phyloP scores from a whole-genome alignment of 345 rosid species.

The Arabis hirsuta region DNA sequence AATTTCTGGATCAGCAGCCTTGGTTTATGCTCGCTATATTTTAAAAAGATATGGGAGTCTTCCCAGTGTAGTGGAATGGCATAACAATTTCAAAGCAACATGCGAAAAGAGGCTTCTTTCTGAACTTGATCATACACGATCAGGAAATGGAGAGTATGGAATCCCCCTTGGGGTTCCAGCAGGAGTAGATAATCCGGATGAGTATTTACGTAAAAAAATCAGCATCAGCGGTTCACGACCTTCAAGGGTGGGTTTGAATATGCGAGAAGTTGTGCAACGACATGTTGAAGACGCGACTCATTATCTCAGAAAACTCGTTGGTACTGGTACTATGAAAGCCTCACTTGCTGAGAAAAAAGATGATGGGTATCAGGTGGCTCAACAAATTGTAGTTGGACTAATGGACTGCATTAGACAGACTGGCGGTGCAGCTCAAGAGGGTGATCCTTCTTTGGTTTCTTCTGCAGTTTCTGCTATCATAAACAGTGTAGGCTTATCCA shows the following conservation, averaged over 20 bases:
- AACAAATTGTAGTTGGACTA: constrained; percentile 71
- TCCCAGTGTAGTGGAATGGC: constrained; percentile 91
- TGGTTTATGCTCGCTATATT: constrained; percentile 76
- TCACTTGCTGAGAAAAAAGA: constrained; percentile 64
- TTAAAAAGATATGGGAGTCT: constrained; percentile 73
- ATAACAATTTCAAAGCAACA: constrained; percentile 67
- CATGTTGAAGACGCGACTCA: constrained; percentile 70
- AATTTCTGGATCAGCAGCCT: constrained; percentile 67
- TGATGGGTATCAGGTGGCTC: constrained; percentile 79
- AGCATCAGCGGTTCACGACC: constrained; percentile 56
- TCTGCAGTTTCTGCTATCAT: constrained; percentile 92
- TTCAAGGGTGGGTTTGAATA: constrained; percentile 78
- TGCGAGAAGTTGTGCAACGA: constrained; percentile 83
- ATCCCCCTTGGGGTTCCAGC: constrained; percentile 82
- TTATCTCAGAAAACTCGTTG: constrained; percentile 61
- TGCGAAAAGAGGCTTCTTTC: constrained; percentile 83
- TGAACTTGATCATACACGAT: constrained; percentile 84
- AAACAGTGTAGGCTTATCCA: constrained; percentile 63
- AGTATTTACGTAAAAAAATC: constrained; percentile 80
- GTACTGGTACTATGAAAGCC: constrained; percentile 58
- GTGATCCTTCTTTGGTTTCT: constrained; percentile 93
- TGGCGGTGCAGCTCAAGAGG: constrained; percentile 98
- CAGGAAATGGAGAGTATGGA: constrained; percentile 75
- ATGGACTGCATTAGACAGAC: constrained; percentile 88
- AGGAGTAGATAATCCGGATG: constrained; percentile 88